These are phyloP conservation scores for Golubevia sp. DNA, from an alignment of 1,284 basidiomycete genomes.

Conservation along the genomic window DNA sequence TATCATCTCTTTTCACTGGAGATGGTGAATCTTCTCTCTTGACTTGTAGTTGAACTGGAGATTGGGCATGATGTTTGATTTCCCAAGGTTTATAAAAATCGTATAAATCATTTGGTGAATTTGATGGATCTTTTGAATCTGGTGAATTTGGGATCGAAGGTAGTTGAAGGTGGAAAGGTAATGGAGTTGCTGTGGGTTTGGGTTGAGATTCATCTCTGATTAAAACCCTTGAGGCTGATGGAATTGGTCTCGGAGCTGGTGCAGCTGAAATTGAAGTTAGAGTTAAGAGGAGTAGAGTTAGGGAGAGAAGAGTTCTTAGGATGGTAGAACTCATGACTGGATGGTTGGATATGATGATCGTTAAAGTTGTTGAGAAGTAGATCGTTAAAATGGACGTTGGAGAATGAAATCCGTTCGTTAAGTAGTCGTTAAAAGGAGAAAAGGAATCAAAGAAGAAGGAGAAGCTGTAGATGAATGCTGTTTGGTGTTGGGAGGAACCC, in stretches of 20 bases:
- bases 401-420: too few relatives aligned
- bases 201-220: background rate
- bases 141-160: background rate
- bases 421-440: too few relatives aligned
- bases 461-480: too few relatives aligned
- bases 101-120: constrained; percentile 28
- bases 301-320: background rate
- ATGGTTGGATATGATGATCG: too few relatives aligned
- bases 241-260: background rate
- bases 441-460: too few relatives aligned
- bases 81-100: constrained; percentile 24
- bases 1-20: constrained; percentile 13
- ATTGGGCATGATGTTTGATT: background rate
- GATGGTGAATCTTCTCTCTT: background rate
- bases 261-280: background rate
- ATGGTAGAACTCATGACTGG: too few relatives aligned
- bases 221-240: background rate
- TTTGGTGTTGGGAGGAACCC: too few relatives aligned
- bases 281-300: background rate
- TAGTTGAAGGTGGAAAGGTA: background rate
- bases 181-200: background rate
- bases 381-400: too few relatives aligned
- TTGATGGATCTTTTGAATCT: background rate
- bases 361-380: too few relatives aligned
- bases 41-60: background rate